Base-by-base conservation (phyloP, 83 land plant species). In the Larix sibirica region DNA sequence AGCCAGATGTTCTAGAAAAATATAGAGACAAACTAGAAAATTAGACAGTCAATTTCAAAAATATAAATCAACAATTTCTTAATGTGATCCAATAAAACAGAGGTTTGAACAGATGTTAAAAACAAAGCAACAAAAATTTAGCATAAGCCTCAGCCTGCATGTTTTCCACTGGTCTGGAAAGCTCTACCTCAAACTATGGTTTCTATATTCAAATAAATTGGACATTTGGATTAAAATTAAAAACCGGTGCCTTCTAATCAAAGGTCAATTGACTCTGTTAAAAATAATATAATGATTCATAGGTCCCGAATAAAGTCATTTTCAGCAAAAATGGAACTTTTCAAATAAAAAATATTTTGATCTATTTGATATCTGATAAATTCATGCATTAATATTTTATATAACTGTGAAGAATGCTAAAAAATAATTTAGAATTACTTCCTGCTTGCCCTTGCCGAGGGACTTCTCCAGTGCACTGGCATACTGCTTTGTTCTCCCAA, bases 401-500 rank as follows among this genome's bases (percentile, higher is more conserved):
- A 50, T 10, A 50, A 50, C 12, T 1, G 13, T 50, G 12, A 0
- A 50, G 54, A 50, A 50, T 50, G 54, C 54, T 50, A 50, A 50
- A 50, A 47, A 50, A 47, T 7, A 9, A 44, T 6, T 44, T 44
- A 9, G 54, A 50, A 50, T 50, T 50, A 50, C 54, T 10, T 50
- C 54, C 54, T 50, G 54, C 54, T 50, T 33, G 80, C 90, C 96
- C 68, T 88, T 88, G 94, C 90, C 90, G 83, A 93, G 90, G 64
- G 94, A 92, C 63, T 90, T 91, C 70, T 93, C 92, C 79, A 93
- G 90, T 38, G 88, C 92, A 62, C 88, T 93, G 2, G 88, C 62
- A 85, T 91, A 91, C 78, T 90, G 95, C 94, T 93, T 93, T 69
- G 84, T 63, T 88, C 88, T 89, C 70, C 92, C 94, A 7, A 82